A percentile compares a stretch with the other conserved stretches of the same genome.
These are phyloP conservation scores for Agrostemma githago DNA, from an alignment of 148 eudicot species.

Conservation along the genomic window DNA sequence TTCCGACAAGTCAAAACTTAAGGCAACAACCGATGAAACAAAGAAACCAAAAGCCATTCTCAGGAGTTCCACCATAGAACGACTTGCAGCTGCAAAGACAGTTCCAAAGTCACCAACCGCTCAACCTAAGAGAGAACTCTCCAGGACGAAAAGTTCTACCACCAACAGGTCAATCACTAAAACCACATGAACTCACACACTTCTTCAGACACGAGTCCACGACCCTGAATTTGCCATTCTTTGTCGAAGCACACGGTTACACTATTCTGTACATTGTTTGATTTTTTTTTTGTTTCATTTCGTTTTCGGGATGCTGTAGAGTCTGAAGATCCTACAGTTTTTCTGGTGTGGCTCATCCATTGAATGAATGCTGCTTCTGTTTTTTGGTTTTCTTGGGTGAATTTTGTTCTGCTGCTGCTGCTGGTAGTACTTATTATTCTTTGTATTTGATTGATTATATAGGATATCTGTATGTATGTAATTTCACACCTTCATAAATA, in stretches of 20 bases:
- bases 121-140: constrained; percentile 34
- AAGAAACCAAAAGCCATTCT: constrained; percentile 45
- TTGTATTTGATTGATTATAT: constrained; percentile 2
- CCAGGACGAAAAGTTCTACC: constrained; percentile 29
- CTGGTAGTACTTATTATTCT: constrained; percentile 17
- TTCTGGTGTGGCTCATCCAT: constrained; percentile 1
- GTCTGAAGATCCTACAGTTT: constrained; percentile 13
- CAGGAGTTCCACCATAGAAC: constrained; percentile 71
- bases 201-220: background rate
- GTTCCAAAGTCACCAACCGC: constrained; percentile 33
- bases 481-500: constrained; percentile 8
- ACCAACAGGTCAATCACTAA: background rate
- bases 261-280: constrained; percentile 8
- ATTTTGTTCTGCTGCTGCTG: constrained; percentile 3
- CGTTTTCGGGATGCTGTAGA: background rate
- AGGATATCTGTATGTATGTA: constrained; percentile 22
- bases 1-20: constrained; percentile 34
- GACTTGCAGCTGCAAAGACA: constrained; percentile 59
- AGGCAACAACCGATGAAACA: constrained; percentile 27
- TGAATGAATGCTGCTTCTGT: background rate
- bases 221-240: background rate
- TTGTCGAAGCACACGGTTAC: background rate
- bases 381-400: constrained; percentile 6
- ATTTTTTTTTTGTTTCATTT: background rate
- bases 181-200: background rate